Percentiles rank a stretch among this genome's conserved stretches.
Conservation (phyloP, 345 rosid genomes). For the Citrus sinensis region DNA sequence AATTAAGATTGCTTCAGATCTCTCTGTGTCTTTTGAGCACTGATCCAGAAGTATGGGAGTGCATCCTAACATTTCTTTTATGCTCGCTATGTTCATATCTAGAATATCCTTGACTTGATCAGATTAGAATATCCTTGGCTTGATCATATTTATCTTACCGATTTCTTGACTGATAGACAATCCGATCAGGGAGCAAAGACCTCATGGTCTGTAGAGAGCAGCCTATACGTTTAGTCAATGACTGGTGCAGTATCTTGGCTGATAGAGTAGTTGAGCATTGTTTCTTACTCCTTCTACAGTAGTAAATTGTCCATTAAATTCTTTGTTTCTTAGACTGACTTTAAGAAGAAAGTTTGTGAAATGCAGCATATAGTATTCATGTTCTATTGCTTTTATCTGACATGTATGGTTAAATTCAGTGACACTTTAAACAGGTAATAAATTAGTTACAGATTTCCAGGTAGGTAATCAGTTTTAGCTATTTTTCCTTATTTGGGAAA, state of each 20-base stretch:
- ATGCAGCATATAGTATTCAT: not conserved
- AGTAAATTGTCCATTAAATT: not conserved
- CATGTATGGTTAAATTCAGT: not conserved
- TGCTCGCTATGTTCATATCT: not conserved
- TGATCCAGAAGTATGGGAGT: not conserved
- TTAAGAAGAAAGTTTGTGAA: not conserved
- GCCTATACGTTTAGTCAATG: not conserved
- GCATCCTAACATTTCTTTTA: not conserved
- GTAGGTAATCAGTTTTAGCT: not conserved
- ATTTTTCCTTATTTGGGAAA: slow-evolving; percentile 6
- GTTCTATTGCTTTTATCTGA: not conserved
- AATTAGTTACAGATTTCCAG: not conserved
- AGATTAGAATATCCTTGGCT: not conserved
- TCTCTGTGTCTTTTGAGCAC: not conserved
- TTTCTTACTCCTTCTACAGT: not conserved
- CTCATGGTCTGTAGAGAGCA: not conserved
- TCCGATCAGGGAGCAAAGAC: not conserved
- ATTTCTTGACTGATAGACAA: not conserved
- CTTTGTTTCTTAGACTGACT: not conserved
- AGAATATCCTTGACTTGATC: not conserved
- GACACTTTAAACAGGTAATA: not conserved
- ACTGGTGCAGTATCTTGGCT: not conserved
- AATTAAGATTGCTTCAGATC: not conserved
- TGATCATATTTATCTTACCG: not conserved
- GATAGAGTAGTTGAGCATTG: not conserved